These are phyloP conservation scores for Corylus avellana DNA, from an alignment of 306 rosid genomes.

Conservation along the genomic window DNA sequence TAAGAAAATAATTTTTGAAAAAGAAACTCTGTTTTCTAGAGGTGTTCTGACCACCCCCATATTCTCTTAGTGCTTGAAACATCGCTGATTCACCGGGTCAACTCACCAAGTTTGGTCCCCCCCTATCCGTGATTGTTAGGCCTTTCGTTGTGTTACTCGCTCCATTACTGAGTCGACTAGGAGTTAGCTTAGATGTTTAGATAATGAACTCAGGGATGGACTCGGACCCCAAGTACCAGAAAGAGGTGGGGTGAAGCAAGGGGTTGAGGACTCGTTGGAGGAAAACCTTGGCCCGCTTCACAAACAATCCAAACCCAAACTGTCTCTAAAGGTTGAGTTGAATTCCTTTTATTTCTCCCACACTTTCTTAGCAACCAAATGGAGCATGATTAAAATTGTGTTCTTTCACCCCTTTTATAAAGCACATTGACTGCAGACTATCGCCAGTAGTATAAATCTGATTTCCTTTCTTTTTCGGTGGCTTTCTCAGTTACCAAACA, in stretches of 20 bases:
- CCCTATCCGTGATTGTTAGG: no score
- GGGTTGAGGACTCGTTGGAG: constrained; percentile 41
- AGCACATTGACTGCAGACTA: background rate
- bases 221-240: constrained; percentile 35
- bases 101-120: background rate
- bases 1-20: no score
- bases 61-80: background rate
- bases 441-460: background rate
- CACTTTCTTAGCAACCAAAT: background rate
- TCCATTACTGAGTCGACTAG: background rate
- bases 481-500: no score
- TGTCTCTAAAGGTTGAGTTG: constrained; percentile 37
- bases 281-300: constrained; percentile 34
- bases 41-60: no score
- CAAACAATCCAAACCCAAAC: constrained; percentile 50
- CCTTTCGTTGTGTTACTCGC: background rate
- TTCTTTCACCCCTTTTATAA: background rate
- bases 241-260: constrained; percentile 51
- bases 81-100: background rate
- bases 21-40: no score
- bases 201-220: constrained; percentile 45
- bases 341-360: background rate
- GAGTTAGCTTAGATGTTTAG: constrained; percentile 48
- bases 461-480: background rate
- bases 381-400: no score